Conservation (phyloP, 768 basidiomycete species). For the Pleurotus platypus region DNA sequence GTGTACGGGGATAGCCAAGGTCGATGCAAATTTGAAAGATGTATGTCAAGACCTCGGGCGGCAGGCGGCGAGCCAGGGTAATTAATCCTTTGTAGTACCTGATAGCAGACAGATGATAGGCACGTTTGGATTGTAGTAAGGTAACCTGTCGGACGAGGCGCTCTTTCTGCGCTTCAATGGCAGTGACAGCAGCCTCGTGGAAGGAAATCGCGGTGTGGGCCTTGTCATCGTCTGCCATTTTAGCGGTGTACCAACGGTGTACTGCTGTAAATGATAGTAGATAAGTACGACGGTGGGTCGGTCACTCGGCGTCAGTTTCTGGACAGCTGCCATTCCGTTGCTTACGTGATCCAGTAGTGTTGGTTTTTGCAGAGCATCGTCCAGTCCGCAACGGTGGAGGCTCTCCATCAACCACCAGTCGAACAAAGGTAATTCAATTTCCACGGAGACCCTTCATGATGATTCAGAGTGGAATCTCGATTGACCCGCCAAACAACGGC, state of each 20-base stretch:
- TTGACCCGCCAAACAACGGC: slow-evolving; percentile 47
- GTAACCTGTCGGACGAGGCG: slow-evolving; percentile 34
- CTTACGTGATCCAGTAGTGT: too few relatives aligned
- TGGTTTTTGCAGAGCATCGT: too few relatives aligned
- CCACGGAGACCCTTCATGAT: slow-evolving; percentile 28
- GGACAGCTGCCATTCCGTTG: too few relatives aligned
- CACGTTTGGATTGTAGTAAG: slow-evolving; percentile 38
- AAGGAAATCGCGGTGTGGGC: slow-evolving; percentile 20
- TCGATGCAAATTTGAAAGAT: slow-evolving; percentile 51
- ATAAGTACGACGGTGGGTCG: too few relatives aligned
- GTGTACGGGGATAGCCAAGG: slow-evolving; percentile 51
- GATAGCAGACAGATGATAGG: slow-evolving; percentile 38
- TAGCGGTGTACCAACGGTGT: neutral
- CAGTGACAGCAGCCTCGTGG: slow-evolving; percentile 38
- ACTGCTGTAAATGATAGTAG: neutral
- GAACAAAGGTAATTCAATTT: neutral
- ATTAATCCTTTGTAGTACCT: slow-evolving; percentile 40
- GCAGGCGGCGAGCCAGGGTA: slow-evolving; percentile 54
- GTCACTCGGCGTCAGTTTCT: too few relatives aligned
- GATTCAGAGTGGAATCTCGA: slow-evolving; percentile 94
- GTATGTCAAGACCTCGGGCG: slow-evolving; percentile 48
- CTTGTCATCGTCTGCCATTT: slow-evolving; percentile 13
- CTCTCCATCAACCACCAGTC: neutral
- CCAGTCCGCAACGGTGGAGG: neutral
- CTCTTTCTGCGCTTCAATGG: slow-evolving; percentile 41